Evolutionary conservation across 352 stramenopile genomes (phyloP).

Genomic region (Globisporangium viniferum): DNA sequence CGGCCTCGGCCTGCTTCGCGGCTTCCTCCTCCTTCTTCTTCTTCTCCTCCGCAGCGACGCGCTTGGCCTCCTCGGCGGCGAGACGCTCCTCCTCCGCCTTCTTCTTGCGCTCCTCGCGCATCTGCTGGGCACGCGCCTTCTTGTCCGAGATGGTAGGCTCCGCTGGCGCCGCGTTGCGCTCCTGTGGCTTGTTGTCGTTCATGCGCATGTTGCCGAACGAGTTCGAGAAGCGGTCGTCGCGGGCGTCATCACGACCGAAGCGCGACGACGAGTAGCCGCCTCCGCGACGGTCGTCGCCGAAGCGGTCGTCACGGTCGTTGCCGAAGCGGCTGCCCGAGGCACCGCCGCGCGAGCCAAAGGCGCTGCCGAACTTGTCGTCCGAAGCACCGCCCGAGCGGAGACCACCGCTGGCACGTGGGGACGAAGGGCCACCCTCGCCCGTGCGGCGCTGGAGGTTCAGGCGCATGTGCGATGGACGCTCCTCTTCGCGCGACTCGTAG

Average conservation of each 20-base stretch:
- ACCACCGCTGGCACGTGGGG: conserved; percentile 26
- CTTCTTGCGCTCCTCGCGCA: conserved; percentile 78
- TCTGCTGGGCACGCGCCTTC: conserved; percentile 54
- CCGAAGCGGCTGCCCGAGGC: conserved; percentile 21
- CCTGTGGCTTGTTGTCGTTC: conserved; percentile 20
- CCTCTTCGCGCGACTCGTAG: conserved; percentile 53
- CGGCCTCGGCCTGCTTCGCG: conserved; percentile 43
- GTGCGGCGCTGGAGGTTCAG: conserved; percentile 67
- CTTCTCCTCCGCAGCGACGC: conserved; percentile 51
- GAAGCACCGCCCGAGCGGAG: conserved; percentile 7
- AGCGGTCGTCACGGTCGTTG: conserved; percentile 18
- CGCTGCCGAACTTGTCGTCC: conserved; percentile 53
- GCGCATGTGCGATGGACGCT: conserved; percentile 73
- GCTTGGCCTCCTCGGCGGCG: conserved; percentile 63
- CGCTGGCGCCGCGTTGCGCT: conserved; percentile 11
- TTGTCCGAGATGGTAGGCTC: conserved; percentile 36
- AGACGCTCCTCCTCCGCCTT: conserved; percentile 75
- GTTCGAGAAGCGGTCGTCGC: conserved; percentile 33
- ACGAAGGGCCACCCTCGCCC: conserved; percentile 19
- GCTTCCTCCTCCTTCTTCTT: conserved; percentile 48
- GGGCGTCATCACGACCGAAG: conserved; percentile 34
- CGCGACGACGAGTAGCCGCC: conserved; percentile 25
- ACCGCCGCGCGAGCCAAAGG: conserved; percentile 31
- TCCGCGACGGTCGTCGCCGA: conserved; percentile 15
- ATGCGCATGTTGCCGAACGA: conserved; percentile 48